Evolutionary conservation across 2,329 filamentous ascomycete species (phyloP), one percentile per base, ranked within the genome.

Genomic region (Apiospora kogelbergensis): DNA sequence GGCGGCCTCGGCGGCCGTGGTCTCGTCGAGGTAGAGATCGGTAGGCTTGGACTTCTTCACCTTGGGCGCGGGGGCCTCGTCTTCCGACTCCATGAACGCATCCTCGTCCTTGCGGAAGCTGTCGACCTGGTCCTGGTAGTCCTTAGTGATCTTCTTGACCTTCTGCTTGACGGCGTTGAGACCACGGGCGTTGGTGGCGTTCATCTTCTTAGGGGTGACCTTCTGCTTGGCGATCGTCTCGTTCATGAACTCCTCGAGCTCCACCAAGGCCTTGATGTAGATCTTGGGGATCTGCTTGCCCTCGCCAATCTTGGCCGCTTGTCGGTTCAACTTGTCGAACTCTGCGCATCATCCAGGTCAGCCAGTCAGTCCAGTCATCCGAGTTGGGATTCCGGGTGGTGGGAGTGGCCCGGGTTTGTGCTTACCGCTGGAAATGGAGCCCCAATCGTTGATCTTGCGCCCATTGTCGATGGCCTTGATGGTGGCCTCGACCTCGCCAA

Each of bases 61-160:
- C 80, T 84, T 85, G 37, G 82, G 81, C 17, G 84, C 82, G 44
- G 81, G 83, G 75, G 91, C 91, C 73, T 95, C 92, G 67, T 93
- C 91, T 26, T 94, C 90, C 60, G 93, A 93, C 80, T 92, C 90
- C 93, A 98, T 94, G 83, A 91, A 98, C 22, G 84, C 90, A 73
- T 95, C 94, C 81, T 95, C 94, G 22, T 97, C 90, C 72, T 89
- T 91, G 74, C 93, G 88, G 85, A 95, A 99, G 72, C 91, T 88
- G 75, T 97, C 94, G 76, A 99, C 91, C 78, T 97, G 93, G 71
- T 88, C 85, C 78, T 93, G 89, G 83, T 95, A 95, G 73, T 98
- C 95, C 84, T 97, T 97, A 88, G 95, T 97, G 84, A 95, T 95
- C 89, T 98, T 98, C 89, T 95, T 95, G 85, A 99, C 94, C 84